Base-by-base conservation (phyloP, 257 asterid species). In the Nyctanthes arbortristis region DNA sequence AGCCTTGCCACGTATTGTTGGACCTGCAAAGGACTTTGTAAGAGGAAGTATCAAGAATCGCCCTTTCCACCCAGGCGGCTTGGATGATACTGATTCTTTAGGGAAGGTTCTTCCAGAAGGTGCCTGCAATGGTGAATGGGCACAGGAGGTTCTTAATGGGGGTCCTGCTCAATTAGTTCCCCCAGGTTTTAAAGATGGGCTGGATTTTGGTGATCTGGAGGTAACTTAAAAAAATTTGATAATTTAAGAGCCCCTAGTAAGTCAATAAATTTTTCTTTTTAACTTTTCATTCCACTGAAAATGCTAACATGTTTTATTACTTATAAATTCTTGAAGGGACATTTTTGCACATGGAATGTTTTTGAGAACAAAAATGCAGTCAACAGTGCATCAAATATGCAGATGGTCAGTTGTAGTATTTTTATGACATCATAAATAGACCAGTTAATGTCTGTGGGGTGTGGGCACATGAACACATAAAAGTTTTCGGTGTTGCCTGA, bases 41-140 rank as follows among this genome's bases (percentile, higher is more conserved):
- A 89, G 89, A 77, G 99, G 99, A 82, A 91, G 97, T 76, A 81
- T 93, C 69, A 85, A 75, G 69, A 93, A 73, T 57, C 96, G 96
- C 68, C 99, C 99, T 75, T 93, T 93, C 72, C 89, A 85, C 68
- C 96, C 97, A 7, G 97, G 99, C 43, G 99, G 99, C 67, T 81
- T 91, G 70, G 95, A 81, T 64, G 80, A 76, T 70, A 73, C 86
- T 54, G 84, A 81, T 74, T 85, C 95, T 68, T 63, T 85, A 70
- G 91, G 86, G 29, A 91, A 91, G 79, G 72, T 71, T 35, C 62
- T 87, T 73, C 97, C 99, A 31, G 89, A 85, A 32, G 96, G 90
- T 75, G 94, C 97, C 71, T 82, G 84, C 75, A 84, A 81, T 49
- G 99, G 96, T 75, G 91, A 77, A 61, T 93, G 99, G 99, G 96